Conservation (phyloP, 73 alveolate genomes). For the Paramecium caudatum region DNA sequence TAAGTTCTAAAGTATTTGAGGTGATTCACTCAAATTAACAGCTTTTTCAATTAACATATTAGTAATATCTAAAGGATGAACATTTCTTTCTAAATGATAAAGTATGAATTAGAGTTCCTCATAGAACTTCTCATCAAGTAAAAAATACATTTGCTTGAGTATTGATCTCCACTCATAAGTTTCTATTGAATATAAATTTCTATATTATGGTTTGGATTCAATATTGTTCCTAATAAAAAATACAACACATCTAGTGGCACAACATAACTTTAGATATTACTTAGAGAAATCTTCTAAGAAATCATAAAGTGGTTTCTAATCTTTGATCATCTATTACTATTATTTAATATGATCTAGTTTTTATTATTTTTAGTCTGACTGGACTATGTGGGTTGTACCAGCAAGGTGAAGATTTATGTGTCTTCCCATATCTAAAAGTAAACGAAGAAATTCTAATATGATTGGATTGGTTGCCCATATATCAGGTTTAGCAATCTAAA, state of each 20-base stretch:
- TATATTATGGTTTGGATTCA: neutral
- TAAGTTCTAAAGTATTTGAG: no score
- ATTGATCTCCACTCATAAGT: neutral
- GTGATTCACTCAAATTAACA: no score
- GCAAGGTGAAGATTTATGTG: neutral
- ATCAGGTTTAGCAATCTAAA: neutral
- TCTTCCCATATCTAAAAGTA: neutral
- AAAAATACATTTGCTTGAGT: neutral
- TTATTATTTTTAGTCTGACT: neutral
- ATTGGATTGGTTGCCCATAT: neutral
- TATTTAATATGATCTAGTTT: neutral
- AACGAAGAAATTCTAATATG: neutral
- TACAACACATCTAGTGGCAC: neutral
- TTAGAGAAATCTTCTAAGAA: neutral
- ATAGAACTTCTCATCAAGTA: neutral
- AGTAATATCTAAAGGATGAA: no score
- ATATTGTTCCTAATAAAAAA: neutral
- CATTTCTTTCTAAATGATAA: neutral
- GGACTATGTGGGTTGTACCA: slow-evolving; percentile 12
- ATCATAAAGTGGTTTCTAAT: slow-evolving; percentile 38
- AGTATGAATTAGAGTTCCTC: neutral
- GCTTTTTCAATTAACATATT: no score
- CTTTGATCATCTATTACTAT: neutral
- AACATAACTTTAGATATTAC: no score
- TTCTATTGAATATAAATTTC: neutral